These are phyloP conservation scores for Camellia japonica DNA, from an alignment of 148 eudicot species.

Conservation along the genomic window DNA sequence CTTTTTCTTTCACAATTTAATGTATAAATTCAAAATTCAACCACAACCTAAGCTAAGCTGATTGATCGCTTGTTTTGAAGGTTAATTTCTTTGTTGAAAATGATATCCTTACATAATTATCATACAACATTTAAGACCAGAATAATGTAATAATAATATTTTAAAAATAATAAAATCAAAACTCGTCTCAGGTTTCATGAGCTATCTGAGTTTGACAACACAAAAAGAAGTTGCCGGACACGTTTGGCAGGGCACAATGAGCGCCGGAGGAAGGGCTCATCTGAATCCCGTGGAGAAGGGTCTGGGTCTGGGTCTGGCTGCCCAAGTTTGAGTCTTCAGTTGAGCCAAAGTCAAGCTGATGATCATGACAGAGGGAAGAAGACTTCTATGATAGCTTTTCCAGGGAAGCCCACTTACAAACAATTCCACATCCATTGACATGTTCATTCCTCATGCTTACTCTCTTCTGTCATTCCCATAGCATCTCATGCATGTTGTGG, in stretches of 20 bases:
- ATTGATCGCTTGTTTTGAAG: no score
- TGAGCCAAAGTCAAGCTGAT: not conserved
- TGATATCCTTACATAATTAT: no score
- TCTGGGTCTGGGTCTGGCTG: not conserved
- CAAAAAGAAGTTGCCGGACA: slow-evolving; percentile 13
- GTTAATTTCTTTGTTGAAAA: no score
- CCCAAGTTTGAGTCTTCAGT: not conserved
- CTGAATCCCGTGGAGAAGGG: slow-evolving; percentile 13
- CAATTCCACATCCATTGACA: slow-evolving; percentile 4
- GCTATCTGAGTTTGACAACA: slow-evolving; percentile 1
- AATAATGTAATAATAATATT: no score
- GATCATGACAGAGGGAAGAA: not conserved
- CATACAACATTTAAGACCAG: no score
- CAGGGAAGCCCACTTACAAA: not conserved
- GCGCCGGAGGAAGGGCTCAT: slow-evolving; percentile 8
- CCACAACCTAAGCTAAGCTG: no score
- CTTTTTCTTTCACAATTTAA: no score
- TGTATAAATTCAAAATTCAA: no score
- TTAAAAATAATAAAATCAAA: no score
- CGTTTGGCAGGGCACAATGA: slow-evolving; percentile 14
- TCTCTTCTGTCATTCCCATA: slow-evolving; percentile 13
- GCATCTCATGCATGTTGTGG: slow-evolving; percentile 6
- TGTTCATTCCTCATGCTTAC: not conserved
- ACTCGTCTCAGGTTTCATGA: not conserved
- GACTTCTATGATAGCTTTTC: not conserved